Evolutionary conservation across 2,329 filamentous ascomycete genomes (phyloP).

Genomic region (Lizonia empirigonia): DNA sequence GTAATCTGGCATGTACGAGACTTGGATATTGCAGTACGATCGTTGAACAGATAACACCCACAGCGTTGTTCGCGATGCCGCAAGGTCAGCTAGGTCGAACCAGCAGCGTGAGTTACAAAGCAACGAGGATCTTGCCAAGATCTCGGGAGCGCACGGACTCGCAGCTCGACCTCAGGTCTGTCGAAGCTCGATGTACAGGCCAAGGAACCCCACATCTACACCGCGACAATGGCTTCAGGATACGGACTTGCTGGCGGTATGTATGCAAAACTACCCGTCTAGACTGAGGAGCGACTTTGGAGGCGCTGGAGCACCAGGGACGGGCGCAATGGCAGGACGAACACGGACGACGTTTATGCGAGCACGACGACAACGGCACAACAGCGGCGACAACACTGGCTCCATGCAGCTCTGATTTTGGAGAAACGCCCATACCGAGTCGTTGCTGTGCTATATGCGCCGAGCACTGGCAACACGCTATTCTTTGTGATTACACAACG

Average conservation of each 20-base stretch:
- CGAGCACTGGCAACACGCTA: not conserved
- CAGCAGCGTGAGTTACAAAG: not conserved
- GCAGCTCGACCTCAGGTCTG: constrained; percentile 26
- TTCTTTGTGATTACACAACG: not conserved
- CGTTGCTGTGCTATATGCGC: not conserved
- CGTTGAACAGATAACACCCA: not conserved
- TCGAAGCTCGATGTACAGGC: constrained; percentile 17
- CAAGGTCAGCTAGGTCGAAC: not conserved
- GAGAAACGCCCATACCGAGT: not conserved
- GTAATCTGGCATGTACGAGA: no score
- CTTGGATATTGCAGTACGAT: not conserved
- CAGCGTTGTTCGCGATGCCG: not conserved
- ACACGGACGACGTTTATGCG: constrained; percentile 11
- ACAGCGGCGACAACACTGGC: not conserved
- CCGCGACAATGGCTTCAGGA: constrained; percentile 73
- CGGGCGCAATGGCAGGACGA: constrained; percentile 28
- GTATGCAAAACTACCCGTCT: constrained; percentile 39
- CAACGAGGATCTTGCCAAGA: constrained; percentile 3
- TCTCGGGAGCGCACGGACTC: not conserved
- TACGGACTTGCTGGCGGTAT: constrained; percentile 81
- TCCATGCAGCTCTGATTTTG: not conserved
- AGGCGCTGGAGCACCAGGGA: constrained; percentile 11
- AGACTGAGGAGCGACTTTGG: constrained; percentile 8
- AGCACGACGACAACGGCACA: constrained; percentile 1
- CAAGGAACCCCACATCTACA: constrained; percentile 36